Evolutionary conservation across 345 rosid genomes (phyloP), one percentile per base, ranked within the genome.

Genomic region (Rhodomyrtus tomentosa): DNA sequence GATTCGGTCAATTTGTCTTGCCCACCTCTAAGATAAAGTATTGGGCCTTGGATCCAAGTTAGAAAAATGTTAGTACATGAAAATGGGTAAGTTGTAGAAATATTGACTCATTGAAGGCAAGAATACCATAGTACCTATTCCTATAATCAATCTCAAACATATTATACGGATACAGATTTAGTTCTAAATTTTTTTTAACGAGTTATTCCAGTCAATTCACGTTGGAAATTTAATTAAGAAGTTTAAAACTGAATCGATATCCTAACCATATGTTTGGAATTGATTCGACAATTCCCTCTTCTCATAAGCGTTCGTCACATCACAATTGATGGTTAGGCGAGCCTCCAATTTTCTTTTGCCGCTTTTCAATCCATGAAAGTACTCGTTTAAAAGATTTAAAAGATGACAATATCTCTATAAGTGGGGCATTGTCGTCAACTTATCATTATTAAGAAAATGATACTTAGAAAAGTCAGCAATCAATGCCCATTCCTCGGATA

Each of bases 181-280:
- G 0, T 36, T 6, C 0, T 36, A 32, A 68, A 36, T 0, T 4
- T 18, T 4, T 18, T 59, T 29, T 1, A 29, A 1, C 5, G 0
- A 3, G 29, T 15, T 1, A 0, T 15, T 2, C 5, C 40, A 6
- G 13, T 15, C 10, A 29, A 59, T 32, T 59, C 2, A 7, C 2
- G 2, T 6, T 0, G 2, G 1, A 29, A n/a, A n/a, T n/a, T n/a
- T n/a, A 56, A 1, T 6, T 27, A 13, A 27, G 13, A 27, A 13
- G 0, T 27, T 58, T 10, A 49, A 1, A 0, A 58, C 0, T 58
- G 1, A 58, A 13, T 27, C 1, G 4, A 0, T 0, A n/a, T 12
- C 1, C 2, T 4, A 6, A n/a, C 0, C 1, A 7, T n/a, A n/a
- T 12, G 18, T 13, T 5, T 5, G 27, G 3, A 4, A 3, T 8